Percentiles rank a stretch among this genome's conserved stretches.
phyloP scores from a whole-genome alignment of 305 asterid species.

The Fraxinus dipetala region DNA sequence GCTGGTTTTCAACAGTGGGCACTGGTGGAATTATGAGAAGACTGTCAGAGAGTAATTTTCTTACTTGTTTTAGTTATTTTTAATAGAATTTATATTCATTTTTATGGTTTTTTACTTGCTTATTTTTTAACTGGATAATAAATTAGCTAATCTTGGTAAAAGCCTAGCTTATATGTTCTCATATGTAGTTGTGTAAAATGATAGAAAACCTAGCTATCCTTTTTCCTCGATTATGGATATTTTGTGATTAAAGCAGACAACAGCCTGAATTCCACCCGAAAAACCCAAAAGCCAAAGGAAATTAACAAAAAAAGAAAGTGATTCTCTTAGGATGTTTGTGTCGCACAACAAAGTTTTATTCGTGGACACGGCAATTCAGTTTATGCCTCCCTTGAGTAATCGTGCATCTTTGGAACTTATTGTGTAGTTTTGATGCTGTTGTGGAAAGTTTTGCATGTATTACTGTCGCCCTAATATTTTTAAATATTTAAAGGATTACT shows the following conservation, averaged over 20 bases:
- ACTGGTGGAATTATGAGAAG: slow-evolving; percentile 94
- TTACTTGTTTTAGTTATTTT: background rate
- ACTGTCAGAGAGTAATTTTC: slow-evolving; percentile 59
- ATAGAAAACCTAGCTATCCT: background rate
- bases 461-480: background rate
- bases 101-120: background rate
- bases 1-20: slow-evolving; percentile 82
- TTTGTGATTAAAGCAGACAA: background rate
- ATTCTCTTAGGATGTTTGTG: background rate
- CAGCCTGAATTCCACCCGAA: background rate
- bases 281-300: background rate
- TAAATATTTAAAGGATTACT: background rate
- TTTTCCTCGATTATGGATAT: background rate
- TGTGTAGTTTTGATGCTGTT: background rate
- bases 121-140: background rate
- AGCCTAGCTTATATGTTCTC: background rate
- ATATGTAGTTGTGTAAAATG: too few species aligned
- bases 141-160: background rate
- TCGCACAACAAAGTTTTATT: too few species aligned
- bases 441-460: background rate
- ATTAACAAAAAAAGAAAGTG: background rate
- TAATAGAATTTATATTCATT: background rate
- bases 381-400: background rate
- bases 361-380: background rate
- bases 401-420: background rate